Conservation (phyloP, 148 eudicot species). For the Vaccinium vitisidaea region DNA sequence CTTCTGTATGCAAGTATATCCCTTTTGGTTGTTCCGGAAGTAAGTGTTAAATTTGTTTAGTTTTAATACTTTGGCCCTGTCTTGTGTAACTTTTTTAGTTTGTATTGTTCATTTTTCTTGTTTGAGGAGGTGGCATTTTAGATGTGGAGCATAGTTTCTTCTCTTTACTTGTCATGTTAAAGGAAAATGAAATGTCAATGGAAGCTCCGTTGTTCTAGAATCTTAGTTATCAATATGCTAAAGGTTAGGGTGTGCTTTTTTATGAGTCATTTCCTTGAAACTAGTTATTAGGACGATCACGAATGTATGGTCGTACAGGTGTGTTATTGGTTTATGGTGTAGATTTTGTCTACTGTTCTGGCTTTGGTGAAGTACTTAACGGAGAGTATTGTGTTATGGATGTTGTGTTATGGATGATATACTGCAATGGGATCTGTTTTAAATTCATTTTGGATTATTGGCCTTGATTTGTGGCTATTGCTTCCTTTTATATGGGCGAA, state of each 20-base stretch:
- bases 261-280: neutral
- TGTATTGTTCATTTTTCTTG: neutral
- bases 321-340: neutral
- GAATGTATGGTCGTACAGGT: neutral
- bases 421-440: neutral
- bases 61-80: neutral
- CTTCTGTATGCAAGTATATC: slow-evolving; percentile 81
- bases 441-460: neutral
- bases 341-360: neutral
- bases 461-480: neutral
- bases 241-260: neutral
- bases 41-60: slow-evolving; percentile 32
- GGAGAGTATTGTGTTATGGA: neutral
- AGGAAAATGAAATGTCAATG: neutral
- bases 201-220: neutral
- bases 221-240: neutral
- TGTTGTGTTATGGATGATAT: neutral
- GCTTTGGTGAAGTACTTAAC: neutral
- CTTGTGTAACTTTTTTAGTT: neutral
- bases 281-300: neutral
- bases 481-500: neutral
- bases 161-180: neutral
- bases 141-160: neutral
- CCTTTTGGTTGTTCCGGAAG: slow-evolving; percentile 72
- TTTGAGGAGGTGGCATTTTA: neutral